Evolutionary conservation across 768 basidiomycete genomes (phyloP).

Genomic region (Phallus indusiatus): DNA sequence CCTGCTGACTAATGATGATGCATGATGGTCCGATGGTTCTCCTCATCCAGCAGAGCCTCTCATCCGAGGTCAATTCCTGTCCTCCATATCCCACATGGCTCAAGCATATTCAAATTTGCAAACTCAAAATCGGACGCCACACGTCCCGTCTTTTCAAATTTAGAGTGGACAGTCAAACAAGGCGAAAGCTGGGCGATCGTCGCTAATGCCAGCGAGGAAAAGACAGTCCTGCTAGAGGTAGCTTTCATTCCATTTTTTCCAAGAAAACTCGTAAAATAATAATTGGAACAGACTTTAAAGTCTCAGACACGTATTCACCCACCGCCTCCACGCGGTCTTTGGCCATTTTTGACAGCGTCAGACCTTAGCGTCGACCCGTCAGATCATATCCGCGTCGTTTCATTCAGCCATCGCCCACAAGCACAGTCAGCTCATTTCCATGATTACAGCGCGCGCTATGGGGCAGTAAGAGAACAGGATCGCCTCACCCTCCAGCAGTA

Average conservation of each 20-base stretch:
- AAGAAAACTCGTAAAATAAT: not conserved
- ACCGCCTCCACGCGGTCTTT: conserved; percentile 59
- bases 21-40: not conserved
- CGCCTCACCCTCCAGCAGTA: conserved; percentile 63
- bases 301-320: conserved; percentile 66
- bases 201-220: conserved; percentile 54
- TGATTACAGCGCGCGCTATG: conserved; percentile 90
- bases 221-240: conserved; percentile 58
- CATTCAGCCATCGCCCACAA: conserved; percentile 54
- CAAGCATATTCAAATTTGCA: conserved; percentile 8
- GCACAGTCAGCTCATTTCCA: conserved; percentile 61
- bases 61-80: conserved; percentile 8
- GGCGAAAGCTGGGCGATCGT: conserved; percentile 72
- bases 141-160: conserved; percentile 39
- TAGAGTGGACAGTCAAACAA: conserved; percentile 51
- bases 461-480: conserved; percentile 80
- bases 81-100: conserved; percentile 8
- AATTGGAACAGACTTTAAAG: conserved; percentile 43
- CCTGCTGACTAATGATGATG: too few species aligned
- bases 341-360: conserved; percentile 52
- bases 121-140: conserved; percentile 21
- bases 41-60: not conserved
- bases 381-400: conserved; percentile 44
- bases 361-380: conserved; percentile 35
- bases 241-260: conserved; percentile 11